Percentiles rank a stretch among this genome's conserved stretches.
These are phyloP conservation scores for Sporothrix pseudoabietina DNA, from an alignment of 2,329 filamentous ascomycete species.

Conservation along the genomic window DNA sequence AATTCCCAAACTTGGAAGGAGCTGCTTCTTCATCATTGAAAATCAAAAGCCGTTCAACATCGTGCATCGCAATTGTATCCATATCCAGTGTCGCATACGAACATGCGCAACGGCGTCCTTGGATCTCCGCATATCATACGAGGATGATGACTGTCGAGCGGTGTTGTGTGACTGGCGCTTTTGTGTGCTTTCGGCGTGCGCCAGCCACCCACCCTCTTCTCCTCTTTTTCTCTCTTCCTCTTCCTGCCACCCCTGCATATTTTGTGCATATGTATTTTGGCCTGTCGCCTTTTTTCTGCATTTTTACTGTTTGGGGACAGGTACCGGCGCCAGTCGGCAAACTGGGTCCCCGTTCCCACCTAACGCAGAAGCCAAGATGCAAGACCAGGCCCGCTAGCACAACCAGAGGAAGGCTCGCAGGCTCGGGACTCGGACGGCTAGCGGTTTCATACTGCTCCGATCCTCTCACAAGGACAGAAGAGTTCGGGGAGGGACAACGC, in stretches of 20 bases:
- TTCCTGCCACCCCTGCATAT: background rate
- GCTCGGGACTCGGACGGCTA: constrained; percentile 10
- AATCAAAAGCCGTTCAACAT: background rate
- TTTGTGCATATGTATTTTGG: background rate
- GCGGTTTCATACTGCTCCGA: constrained; percentile 1
- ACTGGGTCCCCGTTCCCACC: background rate
- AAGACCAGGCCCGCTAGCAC: background rate
- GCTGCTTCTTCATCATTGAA: background rate
- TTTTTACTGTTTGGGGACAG: background rate
- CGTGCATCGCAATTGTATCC: background rate
- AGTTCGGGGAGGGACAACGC: background rate
- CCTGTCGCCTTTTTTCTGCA: constrained; percentile 14
- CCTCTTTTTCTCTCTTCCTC: background rate
- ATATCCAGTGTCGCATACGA: background rate
- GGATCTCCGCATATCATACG: background rate
- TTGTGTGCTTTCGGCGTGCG: background rate
- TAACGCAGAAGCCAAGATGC: background rate
- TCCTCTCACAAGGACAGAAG: constrained; percentile 12
- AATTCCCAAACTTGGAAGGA: background rate
- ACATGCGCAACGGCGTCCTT: background rate
- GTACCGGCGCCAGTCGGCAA: background rate
- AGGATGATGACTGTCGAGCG: background rate
- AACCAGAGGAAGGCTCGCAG: background rate
- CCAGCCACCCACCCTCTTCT: background rate
- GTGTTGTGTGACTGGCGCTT: background rate